phyloP scores from a whole-genome alignment of 345 rosid genomes.

The Noccaea bulbosa region DNA sequence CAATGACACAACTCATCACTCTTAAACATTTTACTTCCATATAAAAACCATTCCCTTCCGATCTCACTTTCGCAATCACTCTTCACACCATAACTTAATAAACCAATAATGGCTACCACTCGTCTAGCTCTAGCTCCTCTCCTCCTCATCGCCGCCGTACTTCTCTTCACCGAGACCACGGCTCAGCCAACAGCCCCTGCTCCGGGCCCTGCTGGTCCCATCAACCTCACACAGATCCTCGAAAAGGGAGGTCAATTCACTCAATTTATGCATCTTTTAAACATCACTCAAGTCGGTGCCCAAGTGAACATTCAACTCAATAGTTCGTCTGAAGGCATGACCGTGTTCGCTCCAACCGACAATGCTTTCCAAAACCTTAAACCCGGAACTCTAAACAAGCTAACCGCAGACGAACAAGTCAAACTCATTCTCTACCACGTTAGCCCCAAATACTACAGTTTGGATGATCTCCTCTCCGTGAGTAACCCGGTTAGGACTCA shows the following conservation, averaged over 20 bases:
- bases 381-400: conserved; percentile 56
- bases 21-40: conserved; percentile 20
- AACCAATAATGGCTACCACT: conserved; percentile 47
- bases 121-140: conserved; percentile 42
- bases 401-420: conserved; percentile 55
- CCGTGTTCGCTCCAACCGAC: conserved; percentile 84
- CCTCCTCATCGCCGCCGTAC: conserved; percentile 39
- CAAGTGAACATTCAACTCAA: conserved; percentile 76
- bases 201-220: conserved; percentile 65
- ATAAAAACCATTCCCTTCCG: conserved; percentile 31
- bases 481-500: conserved; percentile 85
- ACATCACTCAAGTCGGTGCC: conserved; percentile 54
- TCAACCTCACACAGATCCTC: conserved; percentile 76
- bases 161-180: conserved; percentile 29
- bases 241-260: conserved; percentile 69
- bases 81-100: conserved; percentile 14
- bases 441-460: conserved; percentile 59
- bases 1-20: conserved; percentile 43
- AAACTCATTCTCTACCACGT: conserved; percentile 68
- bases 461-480: conserved; percentile 55
- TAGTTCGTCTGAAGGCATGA: conserved; percentile 73
- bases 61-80: conserved; percentile 26
- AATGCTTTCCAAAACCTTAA: conserved; percentile 81
- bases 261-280: conserved; percentile 57
- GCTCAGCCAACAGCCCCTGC: conserved; percentile 57